These are phyloP conservation scores for Rhizophora mangle DNA, from an alignment of 345 rosid species.

Conservation along the genomic window DNA sequence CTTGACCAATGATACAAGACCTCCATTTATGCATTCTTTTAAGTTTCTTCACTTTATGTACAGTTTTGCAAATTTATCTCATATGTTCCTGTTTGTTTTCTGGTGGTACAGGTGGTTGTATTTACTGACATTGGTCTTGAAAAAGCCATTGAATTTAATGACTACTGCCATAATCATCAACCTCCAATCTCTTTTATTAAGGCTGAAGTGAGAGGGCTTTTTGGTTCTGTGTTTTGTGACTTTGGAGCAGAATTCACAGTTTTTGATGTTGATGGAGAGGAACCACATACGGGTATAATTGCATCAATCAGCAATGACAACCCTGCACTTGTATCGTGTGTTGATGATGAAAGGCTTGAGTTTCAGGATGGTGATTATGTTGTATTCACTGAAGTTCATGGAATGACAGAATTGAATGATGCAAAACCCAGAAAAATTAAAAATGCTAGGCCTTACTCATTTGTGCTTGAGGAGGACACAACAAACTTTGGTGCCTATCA, in stretches of 20 bases:
- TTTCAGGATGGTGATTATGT: constrained; percentile 96
- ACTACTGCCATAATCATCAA: constrained; percentile 76
- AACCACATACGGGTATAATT: constrained; percentile 90
- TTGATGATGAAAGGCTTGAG: constrained; percentile 95
- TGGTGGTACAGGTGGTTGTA: constrained; percentile 73
- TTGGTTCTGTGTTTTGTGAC: constrained; percentile 94
- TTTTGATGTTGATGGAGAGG: constrained; percentile 92
- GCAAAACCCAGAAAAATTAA: constrained; percentile 91
- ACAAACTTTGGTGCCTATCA: constrained; percentile 53
- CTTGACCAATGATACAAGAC: too few relatives aligned
- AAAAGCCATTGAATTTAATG: constrained; percentile 74
- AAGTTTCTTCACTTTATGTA: background rate
- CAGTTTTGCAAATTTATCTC: background rate
- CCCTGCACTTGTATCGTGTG: constrained; percentile 81
- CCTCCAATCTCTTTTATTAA: constrained; percentile 90
- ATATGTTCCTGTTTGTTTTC: background rate
- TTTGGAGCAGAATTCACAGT: constrained; percentile 93
- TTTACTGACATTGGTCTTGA: constrained; percentile 75
- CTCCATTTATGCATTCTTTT: background rate
- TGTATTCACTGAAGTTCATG: constrained; percentile 92
- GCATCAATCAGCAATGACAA: constrained; percentile 92
- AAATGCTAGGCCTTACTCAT: constrained; percentile 81
- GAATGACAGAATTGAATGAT: constrained; percentile 92
- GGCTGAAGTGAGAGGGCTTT: constrained; percentile 95
- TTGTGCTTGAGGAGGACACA: constrained; percentile 87